These are phyloP conservation scores for Rubia peregrina DNA, from an alignment of 305 asterid genomes.

Conservation along the genomic window DNA sequence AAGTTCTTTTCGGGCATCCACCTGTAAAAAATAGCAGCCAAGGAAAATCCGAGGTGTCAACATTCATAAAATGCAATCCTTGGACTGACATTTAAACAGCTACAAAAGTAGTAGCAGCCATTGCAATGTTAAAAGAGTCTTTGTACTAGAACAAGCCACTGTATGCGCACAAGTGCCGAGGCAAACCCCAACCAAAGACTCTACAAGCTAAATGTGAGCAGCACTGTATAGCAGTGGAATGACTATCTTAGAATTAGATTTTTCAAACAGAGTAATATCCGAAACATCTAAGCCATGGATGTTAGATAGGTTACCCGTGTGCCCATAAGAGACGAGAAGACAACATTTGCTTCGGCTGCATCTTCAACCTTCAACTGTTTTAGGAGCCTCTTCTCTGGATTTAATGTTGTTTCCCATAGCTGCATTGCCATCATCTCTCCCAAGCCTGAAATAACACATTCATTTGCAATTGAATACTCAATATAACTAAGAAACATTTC, in stretches of 20 bases:
- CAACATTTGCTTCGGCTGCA: conserved; percentile 80
- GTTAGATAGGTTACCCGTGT: conserved; percentile 46
- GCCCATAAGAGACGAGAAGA: conserved; percentile 96
- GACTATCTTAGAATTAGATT: not conserved
- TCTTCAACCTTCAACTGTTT: conserved; percentile 81
- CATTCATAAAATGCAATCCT: not conserved
- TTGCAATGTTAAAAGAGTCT: not conserved
- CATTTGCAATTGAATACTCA: not conserved
- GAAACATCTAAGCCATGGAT: not conserved
- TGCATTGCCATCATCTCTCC: conserved; percentile 99
- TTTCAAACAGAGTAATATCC: not conserved
- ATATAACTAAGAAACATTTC: not conserved
- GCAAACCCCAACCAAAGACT: not conserved
- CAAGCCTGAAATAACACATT: conserved; percentile 45
- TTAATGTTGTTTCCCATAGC: conserved; percentile 94
- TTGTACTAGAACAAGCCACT: not conserved
- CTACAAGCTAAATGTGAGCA: not conserved
- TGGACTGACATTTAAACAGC: not conserved
- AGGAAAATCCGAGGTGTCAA: conserved; percentile 6
- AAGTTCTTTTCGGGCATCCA: conserved; percentile 73
- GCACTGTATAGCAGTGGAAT: not conserved
- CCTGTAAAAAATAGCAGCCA: conserved; percentile 42
- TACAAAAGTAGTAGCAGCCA: not conserved
- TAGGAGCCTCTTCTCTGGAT: conserved; percentile 70
- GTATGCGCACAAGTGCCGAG: not conserved